A percentile compares a stretch with the other conserved stretches of the same genome.
These are phyloP conservation scores for Xylaria sp. DNA, from an alignment of 2,329 filamentous ascomycete species.

Conservation along the genomic window DNA sequence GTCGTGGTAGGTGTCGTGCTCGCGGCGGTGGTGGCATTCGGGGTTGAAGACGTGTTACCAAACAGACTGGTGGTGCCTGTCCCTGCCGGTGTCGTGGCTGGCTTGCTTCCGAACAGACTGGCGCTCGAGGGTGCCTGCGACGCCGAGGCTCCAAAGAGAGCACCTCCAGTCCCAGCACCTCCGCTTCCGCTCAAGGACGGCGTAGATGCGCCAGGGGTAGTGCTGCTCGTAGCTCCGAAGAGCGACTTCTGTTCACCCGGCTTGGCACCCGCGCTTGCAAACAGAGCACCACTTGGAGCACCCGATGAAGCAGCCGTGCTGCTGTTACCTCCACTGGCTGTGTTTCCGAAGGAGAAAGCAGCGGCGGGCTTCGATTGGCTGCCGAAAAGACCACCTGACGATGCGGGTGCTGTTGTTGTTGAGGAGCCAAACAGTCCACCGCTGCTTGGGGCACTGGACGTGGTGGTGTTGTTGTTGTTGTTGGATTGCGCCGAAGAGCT, in stretches of 20 bases:
- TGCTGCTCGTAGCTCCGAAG: conserved; percentile 45
- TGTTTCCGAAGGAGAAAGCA: conserved; percentile 56
- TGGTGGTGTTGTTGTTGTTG: conserved; percentile 52
- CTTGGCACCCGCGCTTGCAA: conserved; percentile 50
- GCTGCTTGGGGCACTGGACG: conserved; percentile 52
- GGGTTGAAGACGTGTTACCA: conserved; percentile 46
- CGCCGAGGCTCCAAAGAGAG: conserved; percentile 45
- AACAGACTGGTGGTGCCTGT: conserved; percentile 46
- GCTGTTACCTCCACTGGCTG: conserved; percentile 40
- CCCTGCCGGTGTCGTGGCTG: conserved; percentile 42
- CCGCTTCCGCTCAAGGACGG: conserved; percentile 44
- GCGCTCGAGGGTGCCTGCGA: conserved; percentile 39
- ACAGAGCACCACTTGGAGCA: conserved; percentile 46
- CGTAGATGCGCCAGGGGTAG: conserved; percentile 42
- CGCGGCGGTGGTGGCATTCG: conserved; percentile 41
- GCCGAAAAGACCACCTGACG: conserved; percentile 36
- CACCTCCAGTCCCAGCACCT: conserved; percentile 29
- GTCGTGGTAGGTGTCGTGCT: conserved; percentile 44
- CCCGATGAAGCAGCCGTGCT: conserved; percentile 41
- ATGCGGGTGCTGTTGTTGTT: conserved; percentile 39
- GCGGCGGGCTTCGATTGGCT: conserved; percentile 45
- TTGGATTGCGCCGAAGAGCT: conserved; percentile 47
- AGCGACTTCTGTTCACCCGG: conserved; percentile 49
- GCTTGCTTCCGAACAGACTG: conserved; percentile 47
- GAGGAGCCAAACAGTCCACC: conserved; percentile 51